Conservation (phyloP, 352 stramenopile genomes). For the Phytophthora cryptogea region DNA sequence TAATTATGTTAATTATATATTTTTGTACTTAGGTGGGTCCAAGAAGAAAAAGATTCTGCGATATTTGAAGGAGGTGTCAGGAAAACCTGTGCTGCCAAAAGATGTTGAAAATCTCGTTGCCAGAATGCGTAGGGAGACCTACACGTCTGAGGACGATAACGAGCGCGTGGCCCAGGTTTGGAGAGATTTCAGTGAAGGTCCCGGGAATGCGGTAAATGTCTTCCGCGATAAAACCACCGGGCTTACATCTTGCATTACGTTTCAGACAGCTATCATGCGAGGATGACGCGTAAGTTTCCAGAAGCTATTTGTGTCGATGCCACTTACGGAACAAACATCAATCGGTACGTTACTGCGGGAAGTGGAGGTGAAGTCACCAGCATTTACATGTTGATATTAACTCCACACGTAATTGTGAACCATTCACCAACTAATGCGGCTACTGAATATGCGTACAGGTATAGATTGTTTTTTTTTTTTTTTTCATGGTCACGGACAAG, state of each 20-base stretch:
- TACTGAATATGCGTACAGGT: slow-evolving; percentile 1
- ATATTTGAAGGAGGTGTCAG: slow-evolving; percentile 7
- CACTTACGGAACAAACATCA: slow-evolving; percentile 16
- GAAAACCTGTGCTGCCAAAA: slow-evolving; percentile 2
- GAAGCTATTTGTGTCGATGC: slow-evolving; percentile 14
- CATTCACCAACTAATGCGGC: slow-evolving; percentile 18
- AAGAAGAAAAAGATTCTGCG: slow-evolving; percentile 9
- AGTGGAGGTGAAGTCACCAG: too few relatives aligned
- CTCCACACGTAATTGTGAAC: too few relatives aligned
- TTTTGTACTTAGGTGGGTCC: slow-evolving; percentile 6
- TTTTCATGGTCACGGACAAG: slow-evolving; percentile 15
- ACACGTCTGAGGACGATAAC: slow-evolving; percentile 13
- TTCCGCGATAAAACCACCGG: neutral
- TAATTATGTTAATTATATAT: neutral
- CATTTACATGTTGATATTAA: too few relatives aligned
- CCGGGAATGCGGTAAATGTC: slow-evolving; percentile 9
- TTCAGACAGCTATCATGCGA: slow-evolving; percentile 9
- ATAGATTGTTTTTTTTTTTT: slow-evolving; percentile 23
- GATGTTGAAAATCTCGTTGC: slow-evolving; percentile 21
- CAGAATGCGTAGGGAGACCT: neutral
- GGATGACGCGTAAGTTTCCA: slow-evolving; percentile 18
- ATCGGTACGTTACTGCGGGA: slow-evolving; percentile 10
- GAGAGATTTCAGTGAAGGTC: slow-evolving; percentile 14
- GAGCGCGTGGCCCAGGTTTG: neutral
- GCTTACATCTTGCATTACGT: slow-evolving; percentile 10